Evolutionary conservation across 805 yeast genomes (phyloP).

Genomic region (Blastobotrys muscicola): DNA sequence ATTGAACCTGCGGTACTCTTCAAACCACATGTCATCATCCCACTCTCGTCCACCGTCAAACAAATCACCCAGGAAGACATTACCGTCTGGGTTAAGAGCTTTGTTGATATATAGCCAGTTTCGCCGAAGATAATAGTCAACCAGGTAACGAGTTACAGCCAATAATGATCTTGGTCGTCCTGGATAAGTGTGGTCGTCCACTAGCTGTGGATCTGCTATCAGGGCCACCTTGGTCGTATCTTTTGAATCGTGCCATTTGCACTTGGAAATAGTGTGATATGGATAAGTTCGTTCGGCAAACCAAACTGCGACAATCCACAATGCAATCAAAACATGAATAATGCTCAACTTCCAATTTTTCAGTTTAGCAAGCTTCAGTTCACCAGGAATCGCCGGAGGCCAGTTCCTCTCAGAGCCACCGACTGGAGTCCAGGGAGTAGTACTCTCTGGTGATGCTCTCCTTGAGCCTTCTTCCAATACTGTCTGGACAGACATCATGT

Average conservation of each 20-base stretch:
- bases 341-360: neutral
- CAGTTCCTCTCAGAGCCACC: neutral
- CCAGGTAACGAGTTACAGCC: conserved; percentile 47
- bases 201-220: conserved; percentile 90
- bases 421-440: neutral
- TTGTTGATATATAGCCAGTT: conserved; percentile 56
- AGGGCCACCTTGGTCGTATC: conserved; percentile 35
- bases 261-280: conserved; percentile 34
- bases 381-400: neutral
- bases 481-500: neutral
- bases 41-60: conserved; percentile 94
- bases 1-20: conserved; percentile 62
- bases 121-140: conserved; percentile 73
- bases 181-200: conserved; percentile 84
- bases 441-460: neutral
- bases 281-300: conserved; percentile 49
- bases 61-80: conserved; percentile 79
- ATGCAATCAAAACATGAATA: conserved; percentile 14
- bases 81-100: conserved; percentile 60
- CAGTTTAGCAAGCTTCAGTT: neutral
- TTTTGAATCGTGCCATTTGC: conserved; percentile 43
- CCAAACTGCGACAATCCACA: conserved; percentile 40
- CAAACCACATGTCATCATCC: conserved; percentile 57
- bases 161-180: conserved; percentile 44
- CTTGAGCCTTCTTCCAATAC: neutral